Percentiles rank a stretch among this genome's conserved stretches.
phyloP scores from a whole-genome alignment of 768 basidiomycete species.

The Auricularia sp. region DNA sequence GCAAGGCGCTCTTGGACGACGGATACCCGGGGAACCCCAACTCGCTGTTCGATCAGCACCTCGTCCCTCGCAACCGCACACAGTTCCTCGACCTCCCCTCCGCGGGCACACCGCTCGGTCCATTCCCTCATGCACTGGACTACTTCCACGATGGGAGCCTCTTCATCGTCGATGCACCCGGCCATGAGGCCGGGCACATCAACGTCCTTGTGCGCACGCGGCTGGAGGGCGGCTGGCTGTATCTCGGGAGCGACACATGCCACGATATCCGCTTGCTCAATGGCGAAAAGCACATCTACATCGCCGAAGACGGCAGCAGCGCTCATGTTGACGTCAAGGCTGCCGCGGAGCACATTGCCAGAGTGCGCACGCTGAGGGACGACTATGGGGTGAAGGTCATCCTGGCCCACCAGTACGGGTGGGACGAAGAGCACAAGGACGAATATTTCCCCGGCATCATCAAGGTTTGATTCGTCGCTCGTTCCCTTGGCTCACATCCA shows the following conservation, averaged over 20 bases:
- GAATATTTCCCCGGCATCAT: neutral
- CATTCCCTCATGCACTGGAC: slow-evolving; percentile 42
- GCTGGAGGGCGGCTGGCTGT: slow-evolving; percentile 36
- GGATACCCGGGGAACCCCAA: slow-evolving; percentile 7
- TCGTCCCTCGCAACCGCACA: slow-evolving; percentile 25
- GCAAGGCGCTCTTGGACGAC: neutral
- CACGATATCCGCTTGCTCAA: slow-evolving; percentile 44
- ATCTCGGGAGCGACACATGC: slow-evolving; percentile 45
- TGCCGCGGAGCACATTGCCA: neutral
- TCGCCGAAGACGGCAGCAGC: slow-evolving; percentile 21
- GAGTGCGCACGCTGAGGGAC: neutral
- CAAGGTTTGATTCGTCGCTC: no score
- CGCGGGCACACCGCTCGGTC: slow-evolving; percentile 33
- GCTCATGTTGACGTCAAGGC: neutral
- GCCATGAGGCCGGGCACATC: slow-evolving; percentile 46
- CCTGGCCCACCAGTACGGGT: neutral
- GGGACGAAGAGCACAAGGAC: neutral
- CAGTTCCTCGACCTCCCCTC: slow-evolving; percentile 22
- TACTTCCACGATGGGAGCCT: slow-evolving; percentile 48
- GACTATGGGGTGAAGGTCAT: neutral
- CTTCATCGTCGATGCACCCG: slow-evolving; percentile 48
- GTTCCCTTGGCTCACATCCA: no score
- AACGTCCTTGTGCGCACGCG: slow-evolving; percentile 41
- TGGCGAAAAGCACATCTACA: slow-evolving; percentile 21
- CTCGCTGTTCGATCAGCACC: neutral